These are phyloP conservation scores for Dunaliella primolecta DNA, from an alignment of 139 green algal genomes.

Conservation along the genomic window DNA sequence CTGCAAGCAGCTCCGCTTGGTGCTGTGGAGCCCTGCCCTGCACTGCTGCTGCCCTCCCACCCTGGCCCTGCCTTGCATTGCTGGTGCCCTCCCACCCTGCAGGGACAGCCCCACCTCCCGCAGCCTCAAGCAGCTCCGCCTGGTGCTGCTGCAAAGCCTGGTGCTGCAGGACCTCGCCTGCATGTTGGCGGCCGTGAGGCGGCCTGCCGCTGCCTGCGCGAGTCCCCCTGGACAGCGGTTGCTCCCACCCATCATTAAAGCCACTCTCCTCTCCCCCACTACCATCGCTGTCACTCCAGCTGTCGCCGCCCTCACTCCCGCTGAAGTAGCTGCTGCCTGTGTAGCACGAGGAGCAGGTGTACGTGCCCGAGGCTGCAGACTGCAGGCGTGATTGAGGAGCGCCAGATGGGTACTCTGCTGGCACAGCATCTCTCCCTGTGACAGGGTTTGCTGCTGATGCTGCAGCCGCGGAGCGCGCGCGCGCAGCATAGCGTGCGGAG, in stretches of 20 bases:
- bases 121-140: too few species aligned
- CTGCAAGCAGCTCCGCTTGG: not conserved
- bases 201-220: too few species aligned
- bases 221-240: too few species aligned
- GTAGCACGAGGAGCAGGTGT: not conserved
- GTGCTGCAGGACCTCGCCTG: too few species aligned
- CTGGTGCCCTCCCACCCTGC: not conserved
- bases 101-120: too few species aligned
- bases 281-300: conserved; percentile 1
- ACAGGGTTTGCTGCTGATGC: too few species aligned
- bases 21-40: too few species aligned
- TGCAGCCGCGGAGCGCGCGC: not conserved
- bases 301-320: not conserved
- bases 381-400: not conserved
- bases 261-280: not conserved
- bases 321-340: not conserved
- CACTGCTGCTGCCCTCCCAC: not conserved
- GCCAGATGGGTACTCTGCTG: not conserved
- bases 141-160: too few species aligned
- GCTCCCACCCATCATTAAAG: too few species aligned
- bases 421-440: not conserved
- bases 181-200: too few species aligned
- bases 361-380: not conserved
- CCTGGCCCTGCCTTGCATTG: not conserved
- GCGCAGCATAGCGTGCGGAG: not conserved